phyloP scores from a whole-genome alignment of 805 yeast genomes.

The Candida boidinii region DNA sequence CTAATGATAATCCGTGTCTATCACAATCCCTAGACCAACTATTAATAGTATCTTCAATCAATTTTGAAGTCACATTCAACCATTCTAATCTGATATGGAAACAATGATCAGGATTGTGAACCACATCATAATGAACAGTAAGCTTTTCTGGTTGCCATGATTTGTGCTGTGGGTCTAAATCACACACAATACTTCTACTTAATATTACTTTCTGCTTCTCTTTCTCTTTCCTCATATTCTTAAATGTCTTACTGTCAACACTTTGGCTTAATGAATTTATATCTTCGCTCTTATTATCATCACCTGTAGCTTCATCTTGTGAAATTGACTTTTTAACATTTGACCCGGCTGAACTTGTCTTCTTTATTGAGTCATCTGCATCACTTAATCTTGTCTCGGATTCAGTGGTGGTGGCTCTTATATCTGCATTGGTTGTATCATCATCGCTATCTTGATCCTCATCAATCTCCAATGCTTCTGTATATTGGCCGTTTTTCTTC shows the following conservation, averaged over 20 bases:
- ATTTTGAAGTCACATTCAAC: constrained; percentile 82
- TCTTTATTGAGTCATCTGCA: no score
- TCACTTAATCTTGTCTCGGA: no score
- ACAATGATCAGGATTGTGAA: constrained; percentile 92
- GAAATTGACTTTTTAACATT: constrained; percentile 1
- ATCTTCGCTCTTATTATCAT: no score
- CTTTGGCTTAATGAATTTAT: background rate
- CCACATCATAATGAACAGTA: constrained; percentile 81
- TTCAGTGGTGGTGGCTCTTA: no score
- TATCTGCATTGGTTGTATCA: no score
- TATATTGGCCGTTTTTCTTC: constrained; percentile 6
- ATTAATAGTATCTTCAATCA: constrained; percentile 69
- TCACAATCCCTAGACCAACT: constrained; percentile 81
- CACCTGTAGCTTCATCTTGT: constrained; percentile 1
- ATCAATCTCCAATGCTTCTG: constrained; percentile 3
- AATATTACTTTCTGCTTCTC: constrained; percentile 37
- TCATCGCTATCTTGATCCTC: background rate
- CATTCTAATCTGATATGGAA: constrained; percentile 88
- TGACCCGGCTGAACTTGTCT: no score
- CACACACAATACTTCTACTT: constrained; percentile 57
- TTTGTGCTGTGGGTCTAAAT: constrained; percentile 64
- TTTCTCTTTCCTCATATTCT: background rate
- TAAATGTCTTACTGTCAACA: background rate
- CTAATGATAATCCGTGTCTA: constrained; percentile 69
- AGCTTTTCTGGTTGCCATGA: constrained; percentile 75